Percentiles rank a stretch among this genome's conserved stretches.
Conservation (phyloP, 2,329 filamentous ascomycete genomes). For the Magnaporthiopsis incrustans region DNA sequence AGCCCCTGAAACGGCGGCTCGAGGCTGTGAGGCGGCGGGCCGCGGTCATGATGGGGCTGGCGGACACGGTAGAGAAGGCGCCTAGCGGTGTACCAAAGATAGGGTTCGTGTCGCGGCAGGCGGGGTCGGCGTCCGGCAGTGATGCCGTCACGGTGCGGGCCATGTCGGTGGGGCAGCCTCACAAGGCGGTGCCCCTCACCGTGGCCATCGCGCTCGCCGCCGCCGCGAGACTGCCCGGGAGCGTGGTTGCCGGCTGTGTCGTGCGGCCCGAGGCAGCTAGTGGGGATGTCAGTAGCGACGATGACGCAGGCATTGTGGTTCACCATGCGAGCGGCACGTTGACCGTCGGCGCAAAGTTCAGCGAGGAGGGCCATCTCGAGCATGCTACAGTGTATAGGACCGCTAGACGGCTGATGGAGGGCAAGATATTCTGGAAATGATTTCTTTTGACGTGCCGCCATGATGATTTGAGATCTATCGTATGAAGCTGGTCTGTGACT, state of each 20-base stretch:
- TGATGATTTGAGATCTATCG: neutral
- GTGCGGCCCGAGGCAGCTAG: conserved; percentile 54
- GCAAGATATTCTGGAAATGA: conserved; percentile 7
- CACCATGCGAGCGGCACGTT: conserved; percentile 6
- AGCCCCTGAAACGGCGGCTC: conserved; percentile 21
- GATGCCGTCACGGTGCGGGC: conserved; percentile 31
- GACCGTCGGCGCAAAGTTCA: conserved; percentile 6
- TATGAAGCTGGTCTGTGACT: too few relatives aligned
- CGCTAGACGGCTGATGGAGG: conserved; percentile 5
- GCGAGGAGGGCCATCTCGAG: neutral
- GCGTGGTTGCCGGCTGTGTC: conserved; percentile 3
- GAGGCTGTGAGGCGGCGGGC: conserved; percentile 29
- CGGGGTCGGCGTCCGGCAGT: conserved; percentile 9
- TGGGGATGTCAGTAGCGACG: neutral
- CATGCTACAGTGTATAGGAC: conserved; percentile 8
- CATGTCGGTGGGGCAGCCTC: conserved; percentile 36
- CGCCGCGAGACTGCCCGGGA: conserved; percentile 31
- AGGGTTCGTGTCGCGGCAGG: conserved; percentile 31
- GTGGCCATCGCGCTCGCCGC: conserved; percentile 31
- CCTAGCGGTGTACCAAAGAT: conserved; percentile 39
- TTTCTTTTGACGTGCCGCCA: neutral
- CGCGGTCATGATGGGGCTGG: conserved; percentile 31
- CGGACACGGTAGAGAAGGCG: conserved; percentile 27
- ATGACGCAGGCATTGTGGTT: neutral
- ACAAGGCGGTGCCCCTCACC: conserved; percentile 34